Conservation (phyloP, 2,329 filamentous ascomycete genomes). For the Calonectria leucothoes region DNA sequence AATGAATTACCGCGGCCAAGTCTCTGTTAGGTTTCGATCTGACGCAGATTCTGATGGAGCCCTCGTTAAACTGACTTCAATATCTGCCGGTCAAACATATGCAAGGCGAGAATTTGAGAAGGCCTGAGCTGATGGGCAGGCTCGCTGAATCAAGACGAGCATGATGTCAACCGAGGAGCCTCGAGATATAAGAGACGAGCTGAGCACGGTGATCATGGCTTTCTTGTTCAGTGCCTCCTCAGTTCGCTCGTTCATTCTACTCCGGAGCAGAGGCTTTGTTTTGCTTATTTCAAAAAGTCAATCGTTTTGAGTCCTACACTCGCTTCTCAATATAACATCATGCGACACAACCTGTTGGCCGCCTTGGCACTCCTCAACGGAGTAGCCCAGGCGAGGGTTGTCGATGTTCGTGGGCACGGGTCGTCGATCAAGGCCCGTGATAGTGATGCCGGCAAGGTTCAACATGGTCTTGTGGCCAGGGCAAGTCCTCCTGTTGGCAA, state of each 20-base stretch:
- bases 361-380: conserved; percentile 37
- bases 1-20: not conserved
- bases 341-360: conserved; percentile 39
- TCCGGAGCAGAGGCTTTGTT: conserved; percentile 18
- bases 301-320: conserved; percentile 23
- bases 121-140: not conserved
- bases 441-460: not conserved
- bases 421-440: conserved; percentile 8
- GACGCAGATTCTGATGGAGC: not conserved
- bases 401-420: conserved; percentile 12
- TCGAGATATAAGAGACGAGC: conserved; percentile 21
- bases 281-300: conserved; percentile 14
- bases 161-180: not conserved
- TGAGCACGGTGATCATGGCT: not conserved
- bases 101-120: conserved; percentile 13
- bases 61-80: conserved; percentile 15
- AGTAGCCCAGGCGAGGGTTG: conserved; percentile 33
- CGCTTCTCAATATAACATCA: conserved; percentile 17
- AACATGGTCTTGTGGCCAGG: not conserved
- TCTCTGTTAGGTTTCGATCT: not conserved
- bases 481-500: not conserved
- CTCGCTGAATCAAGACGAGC: not conserved
- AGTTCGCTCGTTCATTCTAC: conserved; percentile 12
- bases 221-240: not conserved
- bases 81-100: conserved; percentile 9